Evolutionary conservation across 2,329 filamentous ascomycete species (phyloP), one percentile per base, ranked within the genome.

Genomic region (Colletotrichum phormii): DNA sequence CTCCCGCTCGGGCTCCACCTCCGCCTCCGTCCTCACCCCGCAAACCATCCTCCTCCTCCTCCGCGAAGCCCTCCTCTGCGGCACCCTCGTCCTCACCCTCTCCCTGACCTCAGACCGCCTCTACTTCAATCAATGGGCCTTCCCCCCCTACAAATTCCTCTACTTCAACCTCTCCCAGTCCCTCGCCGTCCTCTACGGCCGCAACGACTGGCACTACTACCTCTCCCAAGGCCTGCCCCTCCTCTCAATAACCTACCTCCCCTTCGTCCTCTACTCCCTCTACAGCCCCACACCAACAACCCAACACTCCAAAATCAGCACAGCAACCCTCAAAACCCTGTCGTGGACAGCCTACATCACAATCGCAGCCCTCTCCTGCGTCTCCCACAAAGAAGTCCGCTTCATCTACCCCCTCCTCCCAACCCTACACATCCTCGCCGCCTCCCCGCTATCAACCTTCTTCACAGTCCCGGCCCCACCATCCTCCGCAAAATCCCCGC

Each of bases 321-420:
- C 79, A 11, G 82, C 82, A 24, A 77, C 76, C 65, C 81, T 81
- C 79, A 74, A 64, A 80, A 83, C 74, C 78, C 83, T 95, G 9
- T 86, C 90, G 11, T 86, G 87, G 35, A 85, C 90, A 8, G 86
- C 92, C 54, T 75, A 92, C 67, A 82, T 90, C 35, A 93, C 92
- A 70, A 83, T 93, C 11, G 80, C 84, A 1, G 81, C 86, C 2
- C 88, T 98, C 42, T 97, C 94, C 1, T 79, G 94, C 59, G 94
- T 98, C 76, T 91, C 95, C 1, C 97, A 99, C 84, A 99, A 99
- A 82, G 97, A 99, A 86, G 94, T 98, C 77, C 94, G 97, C 78
- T 99, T 99, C 85, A 94, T 98, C 76, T 98, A 97, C 78, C 96
- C 97, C 1, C 88, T 99, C 22, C 88, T 98, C 1, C 96, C 97